Conservation (phyloP, 2,329 filamentous ascomycete species). For the Immersiporthe knoxdaviesiana region DNA sequence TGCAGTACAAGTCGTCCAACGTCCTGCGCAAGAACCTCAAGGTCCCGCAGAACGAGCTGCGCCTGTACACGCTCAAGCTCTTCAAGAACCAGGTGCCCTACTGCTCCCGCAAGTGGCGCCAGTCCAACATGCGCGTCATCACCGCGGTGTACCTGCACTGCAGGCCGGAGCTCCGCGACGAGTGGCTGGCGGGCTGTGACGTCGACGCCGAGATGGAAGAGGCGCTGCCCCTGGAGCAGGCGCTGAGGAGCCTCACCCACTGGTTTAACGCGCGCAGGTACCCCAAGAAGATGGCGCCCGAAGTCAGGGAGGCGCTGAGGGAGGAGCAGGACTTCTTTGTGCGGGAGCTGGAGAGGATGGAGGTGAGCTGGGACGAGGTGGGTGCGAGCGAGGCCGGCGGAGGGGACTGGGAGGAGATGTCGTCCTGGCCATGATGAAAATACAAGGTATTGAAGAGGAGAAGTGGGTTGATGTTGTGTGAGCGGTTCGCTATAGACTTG, state of each 20-base stretch:
- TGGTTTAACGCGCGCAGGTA: conserved; percentile 91
- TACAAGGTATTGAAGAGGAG: neutral
- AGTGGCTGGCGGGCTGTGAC: conserved; percentile 90
- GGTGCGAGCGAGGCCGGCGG: conserved; percentile 38
- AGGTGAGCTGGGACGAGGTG: conserved; percentile 53
- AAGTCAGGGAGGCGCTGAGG: conserved; percentile 60
- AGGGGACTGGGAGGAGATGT: conserved; percentile 34
- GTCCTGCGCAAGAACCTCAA: conserved; percentile 91
- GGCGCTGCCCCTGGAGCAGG: conserved; percentile 88
- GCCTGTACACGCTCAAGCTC: conserved; percentile 93
- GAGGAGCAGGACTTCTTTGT: conserved; percentile 82
- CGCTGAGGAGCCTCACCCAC: conserved; percentile 83
- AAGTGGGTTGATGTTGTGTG: conserved; percentile 2
- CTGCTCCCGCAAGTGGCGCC: conserved; percentile 96
- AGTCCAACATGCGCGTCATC: conserved; percentile 98
- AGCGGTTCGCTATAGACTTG: conserved; percentile 15
- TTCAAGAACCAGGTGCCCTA: conserved; percentile 99
- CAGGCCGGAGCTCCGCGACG: conserved; percentile 87
- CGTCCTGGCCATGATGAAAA: conserved; percentile 22
- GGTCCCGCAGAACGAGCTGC: conserved; percentile 82
- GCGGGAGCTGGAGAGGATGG: conserved; percentile 75
- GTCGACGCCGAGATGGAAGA: conserved; percentile 94
- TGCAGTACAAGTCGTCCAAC: conserved; percentile 92
- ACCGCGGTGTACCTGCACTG: conserved; percentile 96
- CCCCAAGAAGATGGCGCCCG: conserved; percentile 72